Evolutionary conservation across 2,329 filamentous ascomycete species (phyloP), one percentile per base, ranked within the genome.

Genomic region (Diaporthe sp.): DNA sequence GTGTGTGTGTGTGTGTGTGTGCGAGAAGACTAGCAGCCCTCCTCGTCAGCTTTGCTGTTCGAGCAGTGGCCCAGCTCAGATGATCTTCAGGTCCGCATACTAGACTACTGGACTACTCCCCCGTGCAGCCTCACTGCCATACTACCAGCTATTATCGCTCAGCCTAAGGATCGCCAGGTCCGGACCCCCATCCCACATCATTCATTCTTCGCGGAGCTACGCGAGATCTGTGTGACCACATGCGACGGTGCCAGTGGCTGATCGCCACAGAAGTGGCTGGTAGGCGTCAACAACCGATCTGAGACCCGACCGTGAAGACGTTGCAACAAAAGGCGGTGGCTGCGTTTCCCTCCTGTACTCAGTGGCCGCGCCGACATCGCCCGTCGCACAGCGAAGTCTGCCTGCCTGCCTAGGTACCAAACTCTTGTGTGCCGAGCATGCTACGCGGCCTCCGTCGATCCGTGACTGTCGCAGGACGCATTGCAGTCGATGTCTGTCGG

Each of bases 141-240:
- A 34, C 46, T 68, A 49, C n/a, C 46, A 25, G 65, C 31, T 34
- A 25, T 53, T 22, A 53, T 19, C n/a, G 17, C 49, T 70, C 46
- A 55, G 65, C 65, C 65, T 55, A n/a, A 28, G 49, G 49, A 70
- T 55, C 46, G 65, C 65, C 65, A 55, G 65, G 65, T 55, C 65
- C 49, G 65, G 49, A 70, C 22, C 46, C 31, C n/a, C 65, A 34
- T 55, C 34, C 49, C 65, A 49, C n/a, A 17, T 57, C 34, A 42
- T 53, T 65, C 46, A 39, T 62, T 65, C 39, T 25, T 72, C 44
- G 49, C 60, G 71, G 71, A 57, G 51, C 46, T 57, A 73, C 31
- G 58, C 71, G 58, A 73, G 58, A 61, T 61, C 58, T 73, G 71
- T 73, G 71, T 49, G 25, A 65, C 71, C 37, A 53, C 71, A 73